Percentiles rank a stretch among this genome's conserved stretches.
These are phyloP conservation scores for Phialophora tarda DNA, from an alignment of 2,329 filamentous ascomycete genomes.

Conservation along the genomic window DNA sequence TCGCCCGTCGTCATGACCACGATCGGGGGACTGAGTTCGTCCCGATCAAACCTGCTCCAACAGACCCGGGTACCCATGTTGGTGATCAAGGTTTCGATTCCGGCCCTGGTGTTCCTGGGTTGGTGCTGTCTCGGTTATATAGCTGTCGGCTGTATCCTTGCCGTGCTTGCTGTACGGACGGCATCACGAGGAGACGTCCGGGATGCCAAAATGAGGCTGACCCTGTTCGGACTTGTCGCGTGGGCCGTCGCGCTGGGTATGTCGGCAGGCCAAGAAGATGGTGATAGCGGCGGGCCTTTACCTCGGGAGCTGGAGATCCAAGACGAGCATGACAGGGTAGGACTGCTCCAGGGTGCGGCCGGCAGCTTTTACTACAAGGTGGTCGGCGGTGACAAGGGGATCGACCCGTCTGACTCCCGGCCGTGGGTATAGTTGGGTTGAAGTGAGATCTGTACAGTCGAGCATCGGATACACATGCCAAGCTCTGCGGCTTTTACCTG, in stretches of 20 bases:
- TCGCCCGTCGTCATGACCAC: conserved; percentile 17
- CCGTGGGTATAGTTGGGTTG: background rate
- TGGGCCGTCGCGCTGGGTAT: background rate
- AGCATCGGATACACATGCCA: no score
- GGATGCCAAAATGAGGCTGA: conserved; percentile 1
- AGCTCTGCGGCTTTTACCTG: no score
- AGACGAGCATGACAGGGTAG: background rate
- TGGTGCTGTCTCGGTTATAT: conserved; percentile 19
- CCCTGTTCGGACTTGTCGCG: conserved; percentile 5
- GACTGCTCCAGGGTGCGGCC: background rate
- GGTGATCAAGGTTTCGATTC: conserved; percentile 25
- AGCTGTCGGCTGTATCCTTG: conserved; percentile 9
- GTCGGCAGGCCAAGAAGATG: background rate
- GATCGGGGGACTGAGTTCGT: conserved; percentile 14
- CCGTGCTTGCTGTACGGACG: conserved; percentile 5
- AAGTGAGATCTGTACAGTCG: no score
- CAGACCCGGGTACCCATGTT: conserved; percentile 14
- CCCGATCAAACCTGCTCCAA: conserved; percentile 12
- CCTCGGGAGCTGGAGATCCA: background rate
- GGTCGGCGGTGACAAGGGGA: background rate
- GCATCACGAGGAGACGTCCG: conserved; percentile 4
- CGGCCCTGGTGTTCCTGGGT: conserved; percentile 10
- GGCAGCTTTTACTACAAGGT: conserved; percentile 5
- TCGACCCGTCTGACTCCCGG: background rate
- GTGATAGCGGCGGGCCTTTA: background rate